Evolutionary conservation across 2,329 filamentous ascomycete species (phyloP).

Genomic region (Acephala macrosclerotiorum): DNA sequence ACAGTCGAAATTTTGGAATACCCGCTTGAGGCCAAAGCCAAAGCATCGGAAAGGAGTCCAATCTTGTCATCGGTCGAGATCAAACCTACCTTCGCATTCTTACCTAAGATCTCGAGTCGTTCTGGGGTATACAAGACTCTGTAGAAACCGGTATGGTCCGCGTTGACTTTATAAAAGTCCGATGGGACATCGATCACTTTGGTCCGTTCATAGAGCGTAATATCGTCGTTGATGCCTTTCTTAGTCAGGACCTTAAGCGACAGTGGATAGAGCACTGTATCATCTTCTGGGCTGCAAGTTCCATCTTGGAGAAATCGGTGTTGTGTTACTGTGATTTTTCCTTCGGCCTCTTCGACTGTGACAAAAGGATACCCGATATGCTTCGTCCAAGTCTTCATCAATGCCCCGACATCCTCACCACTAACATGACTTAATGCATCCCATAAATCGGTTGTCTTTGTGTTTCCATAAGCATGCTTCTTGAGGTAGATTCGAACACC

Average conservation of each 20-base stretch:
- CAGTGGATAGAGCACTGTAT: slow-evolving; percentile 70
- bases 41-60: slow-evolving; percentile 74
- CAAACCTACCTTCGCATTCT: slow-evolving; percentile 55
- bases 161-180: slow-evolving; percentile 76
- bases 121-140: slow-evolving; percentile 70
- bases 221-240: slow-evolving; percentile 51
- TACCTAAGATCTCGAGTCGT: slow-evolving; percentile 69
- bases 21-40: slow-evolving; percentile 58
- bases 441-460: slow-evolving; percentile 70
- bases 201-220: slow-evolving; percentile 38
- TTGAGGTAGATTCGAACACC: slow-evolving; percentile 73
- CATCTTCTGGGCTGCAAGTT: slow-evolving; percentile 56
- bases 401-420: slow-evolving; percentile 70
- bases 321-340: slow-evolving; percentile 65
- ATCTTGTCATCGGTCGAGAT: slow-evolving; percentile 73
- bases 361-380: slow-evolving; percentile 75
- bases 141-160: slow-evolving; percentile 73
- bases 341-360: slow-evolving; percentile 62
- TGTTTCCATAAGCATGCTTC: slow-evolving; percentile 73
- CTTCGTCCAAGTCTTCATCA: slow-evolving; percentile 79
- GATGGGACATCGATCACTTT: slow-evolving; percentile 62
- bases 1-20: slow-evolving; percentile 17
- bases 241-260: slow-evolving; percentile 70
- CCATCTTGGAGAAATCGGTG: slow-evolving; percentile 74
- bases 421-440: slow-evolving; percentile 71